Percentiles rank a stretch among this genome's conserved stretches.
Evolutionary conservation across 176 grass and related monocot species (phyloP).

Genomic region (Musa acuminata): DNA sequence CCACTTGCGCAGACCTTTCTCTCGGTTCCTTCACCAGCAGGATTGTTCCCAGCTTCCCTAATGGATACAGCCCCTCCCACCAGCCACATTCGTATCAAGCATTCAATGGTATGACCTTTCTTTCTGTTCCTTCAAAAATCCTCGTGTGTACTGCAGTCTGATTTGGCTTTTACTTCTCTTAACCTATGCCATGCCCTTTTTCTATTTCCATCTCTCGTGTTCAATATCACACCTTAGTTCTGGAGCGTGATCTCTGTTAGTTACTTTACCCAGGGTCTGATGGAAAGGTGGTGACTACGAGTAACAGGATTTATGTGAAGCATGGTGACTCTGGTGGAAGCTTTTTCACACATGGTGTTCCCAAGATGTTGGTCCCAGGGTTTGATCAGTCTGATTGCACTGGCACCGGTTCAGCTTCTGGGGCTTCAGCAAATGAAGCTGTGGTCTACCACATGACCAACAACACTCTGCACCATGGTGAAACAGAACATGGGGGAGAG

Average conservation of each 20-base stretch:
- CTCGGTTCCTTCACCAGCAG: not conserved
- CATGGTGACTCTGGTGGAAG: not conserved
- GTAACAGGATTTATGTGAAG: not conserved
- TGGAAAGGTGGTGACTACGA: not conserved
- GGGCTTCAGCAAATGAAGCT: not conserved
- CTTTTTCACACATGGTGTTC: not conserved
- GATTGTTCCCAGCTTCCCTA: not conserved
- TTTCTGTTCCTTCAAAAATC: not conserved
- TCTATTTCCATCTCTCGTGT: too few relatives aligned
- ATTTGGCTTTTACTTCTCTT: too few relatives aligned
- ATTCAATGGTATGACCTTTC: not conserved
- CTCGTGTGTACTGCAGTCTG: not conserved
- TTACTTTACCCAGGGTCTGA: not conserved
- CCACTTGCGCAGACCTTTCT: not conserved
- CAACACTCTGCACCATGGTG: not conserved
- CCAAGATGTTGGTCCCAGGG: not conserved
- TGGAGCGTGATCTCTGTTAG: not conserved
- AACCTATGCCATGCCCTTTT: too few relatives aligned
- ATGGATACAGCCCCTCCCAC: too few relatives aligned
- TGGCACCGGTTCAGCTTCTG: not conserved
- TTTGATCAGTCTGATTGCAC: not conserved
- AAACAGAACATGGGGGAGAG: not conserved
- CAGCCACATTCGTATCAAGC: not conserved
- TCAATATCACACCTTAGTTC: too few relatives aligned
- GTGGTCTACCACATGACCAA: not conserved